phyloP scores from a whole-genome alignment of 2,329 filamentous ascomycete species.

The Penicillium hesseltinei region DNA sequence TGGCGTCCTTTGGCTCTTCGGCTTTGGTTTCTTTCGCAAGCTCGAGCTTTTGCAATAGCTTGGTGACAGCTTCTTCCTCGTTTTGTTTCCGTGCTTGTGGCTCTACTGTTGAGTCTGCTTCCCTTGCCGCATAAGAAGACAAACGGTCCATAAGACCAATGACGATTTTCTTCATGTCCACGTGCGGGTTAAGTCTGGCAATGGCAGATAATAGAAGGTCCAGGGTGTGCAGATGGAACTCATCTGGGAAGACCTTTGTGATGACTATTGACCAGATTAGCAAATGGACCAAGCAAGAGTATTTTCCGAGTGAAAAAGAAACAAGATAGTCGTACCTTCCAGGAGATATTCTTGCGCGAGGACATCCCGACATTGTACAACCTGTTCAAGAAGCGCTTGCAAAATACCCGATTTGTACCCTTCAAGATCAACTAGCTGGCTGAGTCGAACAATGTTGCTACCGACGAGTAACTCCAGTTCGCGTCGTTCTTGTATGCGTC shows the following conservation, averaged over 20 bases:
- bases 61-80: conserved; percentile 79
- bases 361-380: conserved; percentile 96
- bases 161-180: conserved; percentile 97
- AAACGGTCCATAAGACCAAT: conserved; percentile 97
- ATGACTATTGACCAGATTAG: conserved; percentile 62
- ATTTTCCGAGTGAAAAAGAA: neutral
- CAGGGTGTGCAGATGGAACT: conserved; percentile 94
- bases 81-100: conserved; percentile 70
- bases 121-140: conserved; percentile 89
- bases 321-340: conserved; percentile 56
- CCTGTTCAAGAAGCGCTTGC: conserved; percentile 86
- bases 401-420: conserved; percentile 90
- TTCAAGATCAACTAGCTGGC: conserved; percentile 91
- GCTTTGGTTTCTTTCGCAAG: conserved; percentile 60
- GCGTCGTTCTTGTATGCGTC: conserved; percentile 88
- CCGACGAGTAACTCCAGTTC: conserved; percentile 94
- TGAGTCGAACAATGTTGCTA: conserved; percentile 91
- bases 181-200: conserved; percentile 87
- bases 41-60: conserved; percentile 73
- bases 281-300: conserved; percentile 21
- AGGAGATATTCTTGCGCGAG: conserved; percentile 95
- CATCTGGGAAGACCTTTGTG: conserved; percentile 97
- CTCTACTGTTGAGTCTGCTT: conserved; percentile 69
- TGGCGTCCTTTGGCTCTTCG: conserved; percentile 37
- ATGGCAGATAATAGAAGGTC: conserved; percentile 94